These are phyloP conservation scores for Rosa chinensis DNA, from an alignment of 306 rosid genomes.

Conservation along the genomic window DNA sequence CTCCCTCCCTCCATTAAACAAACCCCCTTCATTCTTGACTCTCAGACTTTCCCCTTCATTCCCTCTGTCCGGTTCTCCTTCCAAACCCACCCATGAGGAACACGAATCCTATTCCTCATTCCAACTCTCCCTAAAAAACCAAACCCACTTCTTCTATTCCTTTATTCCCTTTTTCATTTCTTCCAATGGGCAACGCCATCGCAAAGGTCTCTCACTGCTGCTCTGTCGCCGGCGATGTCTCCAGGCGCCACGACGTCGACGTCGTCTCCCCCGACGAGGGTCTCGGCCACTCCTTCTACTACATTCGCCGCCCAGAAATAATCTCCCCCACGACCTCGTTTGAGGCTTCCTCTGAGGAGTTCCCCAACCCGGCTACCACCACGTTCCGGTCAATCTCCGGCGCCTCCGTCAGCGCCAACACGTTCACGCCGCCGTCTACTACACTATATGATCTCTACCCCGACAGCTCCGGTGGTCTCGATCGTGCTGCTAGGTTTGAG, in stretches of 20 bases:
- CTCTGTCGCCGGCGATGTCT: constrained; percentile 48
- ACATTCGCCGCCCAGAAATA: constrained; percentile 49
- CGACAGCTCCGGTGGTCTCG: constrained; percentile 32
- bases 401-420: constrained; percentile 82
- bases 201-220: constrained; percentile 45
- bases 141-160: not conserved
- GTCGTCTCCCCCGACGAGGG: constrained; percentile 37
- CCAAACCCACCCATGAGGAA: constrained; percentile 9
- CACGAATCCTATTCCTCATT: constrained; percentile 14
- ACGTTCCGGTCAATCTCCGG: constrained; percentile 67
- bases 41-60: constrained; percentile 7
- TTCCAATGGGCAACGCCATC: constrained; percentile 65
- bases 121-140: not conserved
- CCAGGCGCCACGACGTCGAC: constrained; percentile 36
- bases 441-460: constrained; percentile 40
- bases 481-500: constrained; percentile 62
- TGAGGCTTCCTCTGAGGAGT: constrained; percentile 16
- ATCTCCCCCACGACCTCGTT: constrained; percentile 16
- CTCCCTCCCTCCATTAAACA: constrained; percentile 15
- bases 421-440: constrained; percentile 55
- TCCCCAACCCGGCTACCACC: constrained; percentile 21
- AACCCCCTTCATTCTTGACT: constrained; percentile 2
- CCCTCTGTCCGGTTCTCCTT: constrained; percentile 3
- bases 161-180: not conserved
- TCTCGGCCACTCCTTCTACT: constrained; percentile 59